Conservation (phyloP, 2,329 filamentous ascomycete genomes). For the Colletotrichum sp. region DNA sequence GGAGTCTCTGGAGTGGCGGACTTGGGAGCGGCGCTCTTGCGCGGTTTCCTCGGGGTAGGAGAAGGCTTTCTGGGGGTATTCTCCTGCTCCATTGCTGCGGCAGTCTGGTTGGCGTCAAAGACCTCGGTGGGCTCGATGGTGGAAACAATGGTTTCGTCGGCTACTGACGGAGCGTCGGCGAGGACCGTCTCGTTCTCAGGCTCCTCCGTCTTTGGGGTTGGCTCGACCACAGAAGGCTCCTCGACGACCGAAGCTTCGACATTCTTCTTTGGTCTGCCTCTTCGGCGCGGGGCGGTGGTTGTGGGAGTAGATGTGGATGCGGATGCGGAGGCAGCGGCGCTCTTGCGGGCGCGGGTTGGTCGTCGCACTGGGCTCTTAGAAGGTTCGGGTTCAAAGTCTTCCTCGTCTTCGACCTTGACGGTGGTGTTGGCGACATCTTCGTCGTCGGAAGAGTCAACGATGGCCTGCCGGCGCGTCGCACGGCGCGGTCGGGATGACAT, state of each 20-base stretch:
- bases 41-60: slow-evolving; percentile 59
- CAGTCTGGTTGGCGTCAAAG: slow-evolving; percentile 36
- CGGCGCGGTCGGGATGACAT: slow-evolving; percentile 42
- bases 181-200: neutral
- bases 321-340: slow-evolving; percentile 50
- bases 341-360: slow-evolving; percentile 45
- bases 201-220: neutral
- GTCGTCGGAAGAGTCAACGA: slow-evolving; percentile 84
- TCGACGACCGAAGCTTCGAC: slow-evolving; percentile 33
- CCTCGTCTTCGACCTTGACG: slow-evolving; percentile 63
- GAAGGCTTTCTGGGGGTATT: slow-evolving; percentile 46
- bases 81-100: slow-evolving; percentile 31
- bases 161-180: neutral
- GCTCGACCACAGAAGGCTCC: neutral
- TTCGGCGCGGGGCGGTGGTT: slow-evolving; percentile 30
- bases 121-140: slow-evolving; percentile 37
- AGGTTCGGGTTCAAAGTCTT: slow-evolving; percentile 81
- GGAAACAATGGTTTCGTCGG: neutral
- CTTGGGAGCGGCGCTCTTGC: slow-evolving; percentile 62
- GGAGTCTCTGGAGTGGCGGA: slow-evolving; percentile 40
- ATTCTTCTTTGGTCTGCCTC: slow-evolving; percentile 48
- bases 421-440: slow-evolving; percentile 63
- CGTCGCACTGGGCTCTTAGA: slow-evolving; percentile 58
- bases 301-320: slow-evolving; percentile 44
- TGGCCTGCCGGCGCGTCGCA: slow-evolving; percentile 70